Percentiles rank a stretch among this genome's conserved stretches.
Evolutionary conservation across 2,329 filamentous ascomycete species (phyloP).

Genomic region (Aureobasidium vineae): DNA sequence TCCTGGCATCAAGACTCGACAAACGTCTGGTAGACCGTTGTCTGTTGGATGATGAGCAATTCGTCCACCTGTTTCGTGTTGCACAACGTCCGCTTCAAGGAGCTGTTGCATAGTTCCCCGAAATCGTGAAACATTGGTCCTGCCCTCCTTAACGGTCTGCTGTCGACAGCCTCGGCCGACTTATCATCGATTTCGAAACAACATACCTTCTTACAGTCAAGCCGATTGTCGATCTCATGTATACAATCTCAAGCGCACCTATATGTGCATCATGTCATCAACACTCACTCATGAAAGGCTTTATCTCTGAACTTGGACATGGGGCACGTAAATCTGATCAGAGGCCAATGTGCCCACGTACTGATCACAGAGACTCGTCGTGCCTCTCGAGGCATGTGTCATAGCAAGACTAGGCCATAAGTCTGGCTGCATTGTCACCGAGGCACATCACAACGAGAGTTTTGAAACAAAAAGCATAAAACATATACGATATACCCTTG

Average conservation of each 20-base stretch:
- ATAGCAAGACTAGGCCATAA: background rate
- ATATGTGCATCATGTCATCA: background rate
- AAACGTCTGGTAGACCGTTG: background rate
- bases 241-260: background rate
- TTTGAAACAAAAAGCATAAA: background rate
- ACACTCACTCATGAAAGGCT: background rate
- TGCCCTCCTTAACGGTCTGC: background rate
- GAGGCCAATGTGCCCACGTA: background rate
- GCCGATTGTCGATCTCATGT: background rate
- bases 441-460: background rate
- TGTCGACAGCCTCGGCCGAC: background rate
- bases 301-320: background rate
- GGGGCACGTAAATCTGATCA: background rate
- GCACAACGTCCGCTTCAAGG: background rate
- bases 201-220: background rate
- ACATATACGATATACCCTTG: background rate
- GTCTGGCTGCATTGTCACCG: slow-evolving; percentile 1
- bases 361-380: background rate
- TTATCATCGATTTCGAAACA: background rate
- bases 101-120: slow-evolving; percentile 7
- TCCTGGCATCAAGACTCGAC: background rate
- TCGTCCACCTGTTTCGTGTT: background rate
- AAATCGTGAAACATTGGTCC: slow-evolving; percentile 13
- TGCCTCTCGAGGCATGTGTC: background rate
- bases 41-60: background rate